Percentiles rank a stretch among this genome's conserved stretches.
These are phyloP conservation scores for Schizochytrium sp. DNA, from an alignment of 108 stramenopile genomes.

Conservation along the genomic window DNA sequence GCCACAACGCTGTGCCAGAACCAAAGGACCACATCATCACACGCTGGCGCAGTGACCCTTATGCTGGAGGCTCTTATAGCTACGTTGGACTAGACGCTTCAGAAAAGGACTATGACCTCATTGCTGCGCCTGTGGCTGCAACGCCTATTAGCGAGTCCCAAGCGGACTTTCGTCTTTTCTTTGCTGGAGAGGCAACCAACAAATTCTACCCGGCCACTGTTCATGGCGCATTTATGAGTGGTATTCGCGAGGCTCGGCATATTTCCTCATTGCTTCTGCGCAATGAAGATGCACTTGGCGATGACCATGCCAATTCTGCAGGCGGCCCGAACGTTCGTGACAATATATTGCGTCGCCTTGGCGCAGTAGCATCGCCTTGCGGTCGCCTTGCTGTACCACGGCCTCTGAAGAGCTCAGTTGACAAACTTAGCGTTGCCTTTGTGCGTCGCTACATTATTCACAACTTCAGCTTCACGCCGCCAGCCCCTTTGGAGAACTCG, in stretches of 20 bases:
- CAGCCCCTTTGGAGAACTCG: background rate
- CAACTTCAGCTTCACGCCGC: slow-evolving; percentile 44
- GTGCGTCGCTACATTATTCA: slow-evolving; percentile 49
- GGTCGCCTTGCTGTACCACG: slow-evolving; percentile 15
- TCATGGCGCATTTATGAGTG: slow-evolving; percentile 89
- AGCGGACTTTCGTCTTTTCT: slow-evolving; percentile 72
- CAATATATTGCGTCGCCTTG: background rate
- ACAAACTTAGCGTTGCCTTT: background rate
- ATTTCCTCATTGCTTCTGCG: background rate
- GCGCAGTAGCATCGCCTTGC: slow-evolving; percentile 18
- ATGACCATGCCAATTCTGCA: background rate
- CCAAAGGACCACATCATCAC: slow-evolving; percentile 61
- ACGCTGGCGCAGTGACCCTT: slow-evolving; percentile 61
- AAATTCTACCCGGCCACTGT: slow-evolving; percentile 90
- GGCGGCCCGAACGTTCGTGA: slow-evolving; percentile 12
- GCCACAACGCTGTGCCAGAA: slow-evolving; percentile 39
- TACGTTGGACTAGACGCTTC: slow-evolving; percentile 45
- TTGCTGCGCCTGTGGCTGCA: slow-evolving; percentile 67
- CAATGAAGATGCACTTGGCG: background rate
- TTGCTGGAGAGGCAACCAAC: slow-evolving; percentile 94
- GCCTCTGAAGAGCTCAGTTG: background rate
- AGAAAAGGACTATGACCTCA: slow-evolving; percentile 67
- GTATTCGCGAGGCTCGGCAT: slow-evolving; percentile 85
- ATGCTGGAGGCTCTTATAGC: slow-evolving; percentile 38
- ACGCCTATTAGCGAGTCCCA: slow-evolving; percentile 3